Evolutionary conservation across 2,329 filamentous ascomycete genomes (phyloP).

Genomic region (Penicillium sp.): DNA sequence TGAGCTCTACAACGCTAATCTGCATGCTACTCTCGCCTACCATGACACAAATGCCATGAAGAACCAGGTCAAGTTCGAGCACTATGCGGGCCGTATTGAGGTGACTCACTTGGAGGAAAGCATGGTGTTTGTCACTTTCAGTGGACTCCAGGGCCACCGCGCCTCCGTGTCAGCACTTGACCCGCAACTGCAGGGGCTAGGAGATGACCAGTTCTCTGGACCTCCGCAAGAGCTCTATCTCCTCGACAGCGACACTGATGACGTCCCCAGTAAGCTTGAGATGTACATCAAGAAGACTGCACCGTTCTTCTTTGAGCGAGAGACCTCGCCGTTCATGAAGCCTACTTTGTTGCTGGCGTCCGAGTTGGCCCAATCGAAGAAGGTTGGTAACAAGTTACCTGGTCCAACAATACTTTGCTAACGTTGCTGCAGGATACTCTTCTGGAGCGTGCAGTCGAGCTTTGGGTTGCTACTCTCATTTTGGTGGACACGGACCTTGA

Average conservation of each 20-base stretch:
- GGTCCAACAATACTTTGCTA: neutral
- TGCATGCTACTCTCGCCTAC: conserved; percentile 50
- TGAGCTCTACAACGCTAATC: conserved; percentile 51
- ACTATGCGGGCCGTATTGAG: conserved; percentile 49
- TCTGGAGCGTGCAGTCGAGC: conserved; percentile 48
- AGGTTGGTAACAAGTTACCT: conserved; percentile 21
- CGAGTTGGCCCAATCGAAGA: conserved; percentile 36
- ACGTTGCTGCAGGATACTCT: conserved; percentile 10
- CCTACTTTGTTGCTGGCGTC: conserved; percentile 42
- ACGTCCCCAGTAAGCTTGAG: conserved; percentile 49
- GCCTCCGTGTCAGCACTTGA: conserved; percentile 34
- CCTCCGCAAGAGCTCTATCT: conserved; percentile 42
- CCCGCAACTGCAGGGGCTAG: conserved; percentile 39
- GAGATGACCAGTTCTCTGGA: conserved; percentile 37
- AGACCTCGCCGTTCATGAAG: conserved; percentile 49
- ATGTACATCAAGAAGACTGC: conserved; percentile 49
- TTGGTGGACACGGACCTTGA: conserved; percentile 46
- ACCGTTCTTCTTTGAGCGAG: conserved; percentile 44
- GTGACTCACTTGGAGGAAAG: conserved; percentile 52
- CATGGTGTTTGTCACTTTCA: conserved; percentile 46
- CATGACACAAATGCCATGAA: conserved; percentile 48
- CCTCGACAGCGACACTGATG: conserved; percentile 47
- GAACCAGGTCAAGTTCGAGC: conserved; percentile 45
- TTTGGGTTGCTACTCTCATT: conserved; percentile 53
- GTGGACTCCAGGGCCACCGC: conserved; percentile 38